Percentiles rank a stretch among this genome's conserved stretches.
These are phyloP conservation scores for Ceratocystis cubensis DNA, from an alignment of 2,329 filamentous ascomycete species.

Conservation along the genomic window DNA sequence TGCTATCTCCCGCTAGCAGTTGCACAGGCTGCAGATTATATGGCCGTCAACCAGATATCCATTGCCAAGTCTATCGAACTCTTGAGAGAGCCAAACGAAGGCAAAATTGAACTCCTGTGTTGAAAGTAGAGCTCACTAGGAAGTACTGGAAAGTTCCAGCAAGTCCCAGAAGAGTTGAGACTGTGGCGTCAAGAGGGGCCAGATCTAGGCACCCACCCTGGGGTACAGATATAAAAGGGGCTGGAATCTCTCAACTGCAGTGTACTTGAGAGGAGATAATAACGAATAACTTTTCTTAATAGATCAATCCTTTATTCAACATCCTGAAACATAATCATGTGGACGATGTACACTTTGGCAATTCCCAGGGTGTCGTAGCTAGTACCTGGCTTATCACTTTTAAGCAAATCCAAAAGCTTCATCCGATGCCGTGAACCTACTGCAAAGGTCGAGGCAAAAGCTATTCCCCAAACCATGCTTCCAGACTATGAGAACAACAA, in stretches of 20 bases:
- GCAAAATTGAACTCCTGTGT: not conserved
- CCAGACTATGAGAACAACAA: not conserved
- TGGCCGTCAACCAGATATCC: slow-evolving; percentile 9
- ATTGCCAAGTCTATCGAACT: not conserved
- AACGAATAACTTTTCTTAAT: too few relatives aligned
- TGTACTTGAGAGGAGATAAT: too few relatives aligned
- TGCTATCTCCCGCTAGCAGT: slow-evolving; percentile 22
- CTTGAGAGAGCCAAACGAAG: not conserved
- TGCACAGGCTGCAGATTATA: slow-evolving; percentile 21
- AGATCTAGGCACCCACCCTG: too few relatives aligned
- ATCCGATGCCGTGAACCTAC: not conserved
- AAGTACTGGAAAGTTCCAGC: too few relatives aligned
- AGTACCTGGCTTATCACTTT: not conserved
- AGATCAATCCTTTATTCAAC: too few relatives aligned
- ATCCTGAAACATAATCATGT: not conserved
- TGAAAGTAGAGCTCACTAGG: too few relatives aligned
- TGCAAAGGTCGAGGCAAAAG: not conserved
- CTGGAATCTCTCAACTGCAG: too few relatives aligned
- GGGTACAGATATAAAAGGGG: too few relatives aligned
- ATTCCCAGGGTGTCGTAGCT: not conserved
- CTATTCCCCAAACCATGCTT: not conserved
- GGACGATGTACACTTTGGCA: not conserved
- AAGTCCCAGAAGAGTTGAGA: too few relatives aligned
- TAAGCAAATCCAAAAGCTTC: not conserved
- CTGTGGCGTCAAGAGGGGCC: too few relatives aligned